These are phyloP conservation scores for Calonectria multiphialidica DNA, from an alignment of 2,329 filamentous ascomycete genomes.

Conservation along the genomic window DNA sequence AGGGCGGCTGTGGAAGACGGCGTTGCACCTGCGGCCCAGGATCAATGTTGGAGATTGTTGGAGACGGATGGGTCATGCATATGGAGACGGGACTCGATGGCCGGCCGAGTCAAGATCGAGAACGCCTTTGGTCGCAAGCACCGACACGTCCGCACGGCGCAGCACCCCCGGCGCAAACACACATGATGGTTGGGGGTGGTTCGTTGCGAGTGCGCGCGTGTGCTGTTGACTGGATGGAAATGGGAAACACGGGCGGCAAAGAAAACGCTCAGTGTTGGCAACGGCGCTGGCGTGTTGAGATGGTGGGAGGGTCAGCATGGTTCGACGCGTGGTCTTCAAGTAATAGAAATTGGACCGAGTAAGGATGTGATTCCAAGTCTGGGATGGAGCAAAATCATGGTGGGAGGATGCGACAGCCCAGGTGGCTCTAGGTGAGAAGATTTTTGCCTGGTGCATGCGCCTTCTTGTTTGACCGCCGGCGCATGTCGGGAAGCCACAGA, in stretches of 20 bases:
- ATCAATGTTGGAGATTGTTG: neutral
- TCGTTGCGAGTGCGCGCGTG: neutral
- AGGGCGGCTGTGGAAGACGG: conserved; percentile 23
- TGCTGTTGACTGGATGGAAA: neutral
- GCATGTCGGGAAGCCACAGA: conserved; percentile 18
- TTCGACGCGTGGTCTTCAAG: conserved; percentile 20
- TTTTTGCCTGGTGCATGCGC: neutral
- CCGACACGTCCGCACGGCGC: neutral
- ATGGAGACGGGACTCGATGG: neutral
- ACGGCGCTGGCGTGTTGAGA: conserved; percentile 2
- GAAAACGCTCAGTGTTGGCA: neutral
- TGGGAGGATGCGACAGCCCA: conserved; percentile 19
- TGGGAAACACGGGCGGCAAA: conserved; percentile 12
- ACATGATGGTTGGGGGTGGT: conserved; percentile 18
- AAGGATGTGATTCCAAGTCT: conserved; percentile 19
- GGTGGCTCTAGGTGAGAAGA: conserved; percentile 10
- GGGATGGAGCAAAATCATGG: conserved; percentile 17
- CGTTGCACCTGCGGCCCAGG: neutral
- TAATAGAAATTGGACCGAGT: conserved; percentile 26
- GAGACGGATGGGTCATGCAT: neutral
- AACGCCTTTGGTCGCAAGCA: neutral
- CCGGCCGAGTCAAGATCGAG: neutral
- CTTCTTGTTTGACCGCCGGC: conserved; percentile 24
- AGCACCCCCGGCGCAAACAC: conserved; percentile 8
- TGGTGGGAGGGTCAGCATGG: conserved; percentile 26